These are phyloP conservation scores for Funneliformis mosseae DNA, from an alignment of 192 early-diverging fungal genomes.

Conservation along the genomic window DNA sequence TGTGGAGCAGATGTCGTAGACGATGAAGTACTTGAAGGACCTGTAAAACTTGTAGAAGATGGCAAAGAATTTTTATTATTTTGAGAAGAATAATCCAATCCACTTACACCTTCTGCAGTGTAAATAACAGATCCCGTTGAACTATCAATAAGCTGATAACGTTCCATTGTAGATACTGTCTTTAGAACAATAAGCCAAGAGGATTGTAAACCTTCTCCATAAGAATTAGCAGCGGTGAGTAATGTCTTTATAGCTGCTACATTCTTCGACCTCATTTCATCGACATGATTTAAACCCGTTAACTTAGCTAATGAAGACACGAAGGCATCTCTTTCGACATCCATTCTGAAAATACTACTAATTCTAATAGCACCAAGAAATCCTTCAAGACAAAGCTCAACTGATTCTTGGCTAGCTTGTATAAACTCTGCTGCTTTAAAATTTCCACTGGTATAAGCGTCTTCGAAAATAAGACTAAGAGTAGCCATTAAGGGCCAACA, in stretches of 20 bases:
- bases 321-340: constrained; percentile 89
- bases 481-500: constrained; percentile 88
- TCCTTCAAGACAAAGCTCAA: constrained; percentile 76
- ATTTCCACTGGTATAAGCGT: constrained; percentile 56
- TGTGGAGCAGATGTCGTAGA: not conserved
- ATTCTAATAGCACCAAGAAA: constrained; percentile 80
- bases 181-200: constrained; percentile 84
- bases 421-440: constrained; percentile 47
- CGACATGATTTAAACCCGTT: constrained; percentile 80
- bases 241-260: constrained; percentile 85
- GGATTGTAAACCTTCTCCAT: constrained; percentile 62
- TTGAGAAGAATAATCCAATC: constrained; percentile 46
- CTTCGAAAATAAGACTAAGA: constrained; percentile 81
- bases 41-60: constrained; percentile 19
- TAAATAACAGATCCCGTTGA: constrained; percentile 45
- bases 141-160: constrained; percentile 74
- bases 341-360: constrained; percentile 82
- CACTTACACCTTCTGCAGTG: constrained; percentile 40
- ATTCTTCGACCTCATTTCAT: constrained; percentile 88
- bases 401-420: constrained; percentile 55
- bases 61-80: constrained; percentile 7
- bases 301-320: constrained; percentile 87
- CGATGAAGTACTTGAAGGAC: not conserved
- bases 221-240: constrained; percentile 70
- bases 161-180: constrained; percentile 86